A percentile compares a stretch with the other conserved stretches of the same genome.
Conservation (phyloP, 2,329 filamentous ascomycete species). For the Knufia petricola region DNA sequence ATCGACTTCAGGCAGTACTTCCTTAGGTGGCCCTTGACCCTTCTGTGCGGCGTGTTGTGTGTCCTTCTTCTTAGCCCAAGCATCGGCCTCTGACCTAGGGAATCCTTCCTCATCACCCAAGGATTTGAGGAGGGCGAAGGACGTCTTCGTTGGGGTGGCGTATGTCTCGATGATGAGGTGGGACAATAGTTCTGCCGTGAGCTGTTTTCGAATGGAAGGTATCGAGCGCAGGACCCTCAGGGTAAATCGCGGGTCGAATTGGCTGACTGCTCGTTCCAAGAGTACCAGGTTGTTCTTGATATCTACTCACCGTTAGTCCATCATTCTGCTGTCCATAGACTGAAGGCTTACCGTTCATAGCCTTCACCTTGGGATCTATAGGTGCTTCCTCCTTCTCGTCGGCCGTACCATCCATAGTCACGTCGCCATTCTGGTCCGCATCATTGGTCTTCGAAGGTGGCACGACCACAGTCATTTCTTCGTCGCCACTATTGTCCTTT, state of each 20-base stretch:
- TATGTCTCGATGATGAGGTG: slow-evolving; percentile 76
- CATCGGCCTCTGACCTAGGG: slow-evolving; percentile 47
- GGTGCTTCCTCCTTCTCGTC: slow-evolving; percentile 33
- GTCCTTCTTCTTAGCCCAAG: slow-evolving; percentile 61
- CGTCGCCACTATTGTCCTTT: slow-evolving; percentile 62
- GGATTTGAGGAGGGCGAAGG: slow-evolving; percentile 60
- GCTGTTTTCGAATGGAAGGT: slow-evolving; percentile 85
- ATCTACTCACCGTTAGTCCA: slow-evolving; percentile 45
- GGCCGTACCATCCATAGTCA: slow-evolving; percentile 55
- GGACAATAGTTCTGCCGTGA: slow-evolving; percentile 70
- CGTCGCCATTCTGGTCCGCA: slow-evolving; percentile 59
- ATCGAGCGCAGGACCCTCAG: slow-evolving; percentile 90
- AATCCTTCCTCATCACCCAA: slow-evolving; percentile 52
- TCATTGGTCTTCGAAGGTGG: slow-evolving; percentile 59
- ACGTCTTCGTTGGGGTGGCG: slow-evolving; percentile 55
- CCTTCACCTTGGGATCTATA: slow-evolving; percentile 40
- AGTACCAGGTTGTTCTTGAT: slow-evolving; percentile 91
- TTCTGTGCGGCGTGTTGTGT: slow-evolving; percentile 49
- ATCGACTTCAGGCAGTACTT: slow-evolving; percentile 76
- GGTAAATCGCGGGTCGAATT: slow-evolving; percentile 92
- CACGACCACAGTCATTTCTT: slow-evolving; percentile 72
- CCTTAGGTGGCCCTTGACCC: slow-evolving; percentile 56
- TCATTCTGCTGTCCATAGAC: neutral
- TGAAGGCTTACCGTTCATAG: slow-evolving; percentile 35
- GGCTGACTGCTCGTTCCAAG: slow-evolving; percentile 79